Evolutionary conservation across 345 rosid species (phyloP).

Genomic region (Hibiscus tridactylites): DNA sequence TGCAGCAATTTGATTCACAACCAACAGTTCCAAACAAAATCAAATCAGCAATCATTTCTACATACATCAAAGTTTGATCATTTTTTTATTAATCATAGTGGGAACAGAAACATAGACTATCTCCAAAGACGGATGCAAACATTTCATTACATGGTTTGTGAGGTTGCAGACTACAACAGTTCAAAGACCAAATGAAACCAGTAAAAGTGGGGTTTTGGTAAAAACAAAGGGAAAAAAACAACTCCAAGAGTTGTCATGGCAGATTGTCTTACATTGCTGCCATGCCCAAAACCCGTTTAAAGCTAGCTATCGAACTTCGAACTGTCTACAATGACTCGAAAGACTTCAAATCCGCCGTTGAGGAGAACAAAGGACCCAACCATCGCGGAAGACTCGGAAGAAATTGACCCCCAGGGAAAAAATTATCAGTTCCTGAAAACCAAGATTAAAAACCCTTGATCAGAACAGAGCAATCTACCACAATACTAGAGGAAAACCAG

Average conservation of each 20-base stretch:
- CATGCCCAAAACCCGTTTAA: constrained; percentile 29
- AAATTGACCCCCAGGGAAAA: constrained; percentile 57
- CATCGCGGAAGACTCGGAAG: too few relatives aligned
- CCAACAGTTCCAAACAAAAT: neutral
- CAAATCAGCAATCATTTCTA: too few relatives aligned
- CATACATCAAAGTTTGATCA: neutral
- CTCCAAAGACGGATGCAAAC: constrained; percentile 7
- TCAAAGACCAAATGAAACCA: constrained; percentile 17
- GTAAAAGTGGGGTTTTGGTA: constrained; percentile 19
- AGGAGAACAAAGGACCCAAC: constrained; percentile 23
- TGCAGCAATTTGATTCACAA: neutral
- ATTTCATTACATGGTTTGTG: constrained; percentile 4
- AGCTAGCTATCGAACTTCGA: constrained; percentile 21
- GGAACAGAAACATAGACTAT: constrained; percentile 12
- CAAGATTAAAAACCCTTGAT: constrained; percentile 1
- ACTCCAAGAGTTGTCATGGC: constrained; percentile 33
- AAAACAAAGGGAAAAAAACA: constrained; percentile 19
- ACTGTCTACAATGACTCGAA: constrained; percentile 1
- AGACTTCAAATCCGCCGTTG: constrained; percentile 12
- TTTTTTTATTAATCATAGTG: constrained; percentile 13
- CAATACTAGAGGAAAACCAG: neutral
- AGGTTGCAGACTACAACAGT: constrained; percentile 28
- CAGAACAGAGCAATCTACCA: neutral
- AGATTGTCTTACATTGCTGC: constrained; percentile 25
- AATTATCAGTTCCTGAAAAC: constrained; percentile 58